Conservation (phyloP, 2,329 filamentous ascomycete species). For the Epichloe typhina region DNA sequence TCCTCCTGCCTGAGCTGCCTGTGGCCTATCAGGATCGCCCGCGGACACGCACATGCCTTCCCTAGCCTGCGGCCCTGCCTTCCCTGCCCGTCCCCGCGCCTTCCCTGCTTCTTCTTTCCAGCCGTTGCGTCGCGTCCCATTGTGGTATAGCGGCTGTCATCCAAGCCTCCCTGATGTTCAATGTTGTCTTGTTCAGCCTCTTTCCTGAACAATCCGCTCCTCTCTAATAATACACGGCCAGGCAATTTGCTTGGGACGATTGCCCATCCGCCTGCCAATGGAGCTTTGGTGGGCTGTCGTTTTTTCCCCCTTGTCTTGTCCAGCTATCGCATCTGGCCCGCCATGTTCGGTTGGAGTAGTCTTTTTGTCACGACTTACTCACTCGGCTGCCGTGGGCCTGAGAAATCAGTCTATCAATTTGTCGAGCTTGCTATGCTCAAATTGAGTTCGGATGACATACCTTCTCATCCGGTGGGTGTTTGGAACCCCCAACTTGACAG, state of each 20-base stretch:
- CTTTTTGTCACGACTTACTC: too few relatives aligned
- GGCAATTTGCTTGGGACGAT: neutral
- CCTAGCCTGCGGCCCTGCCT: too few relatives aligned
- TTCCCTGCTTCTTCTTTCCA: too few relatives aligned
- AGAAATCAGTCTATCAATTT: neutral
- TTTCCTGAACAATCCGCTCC: neutral
- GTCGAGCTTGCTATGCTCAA: neutral
- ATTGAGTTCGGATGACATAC: constrained; percentile 1
- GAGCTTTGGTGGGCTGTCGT: neutral
- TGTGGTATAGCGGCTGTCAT: too few relatives aligned
- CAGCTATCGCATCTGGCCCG: neutral
- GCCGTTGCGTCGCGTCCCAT: too few relatives aligned
- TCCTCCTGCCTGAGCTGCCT: too few relatives aligned
- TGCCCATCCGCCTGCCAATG: neutral
- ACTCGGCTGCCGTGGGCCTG: neutral
- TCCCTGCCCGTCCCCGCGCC: too few relatives aligned
- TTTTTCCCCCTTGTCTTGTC: neutral
- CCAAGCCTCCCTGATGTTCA: too few relatives aligned
- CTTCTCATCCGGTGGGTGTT: neutral
- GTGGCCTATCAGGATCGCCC: too few relatives aligned
- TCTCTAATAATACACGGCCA: neutral
- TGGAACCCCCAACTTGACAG: neutral
- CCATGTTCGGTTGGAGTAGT: neutral
- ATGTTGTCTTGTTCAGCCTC: too few relatives aligned
- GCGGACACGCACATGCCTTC: too few relatives aligned